Conservation (phyloP, 257 asterid species). For the Petunia axillaris region DNA sequence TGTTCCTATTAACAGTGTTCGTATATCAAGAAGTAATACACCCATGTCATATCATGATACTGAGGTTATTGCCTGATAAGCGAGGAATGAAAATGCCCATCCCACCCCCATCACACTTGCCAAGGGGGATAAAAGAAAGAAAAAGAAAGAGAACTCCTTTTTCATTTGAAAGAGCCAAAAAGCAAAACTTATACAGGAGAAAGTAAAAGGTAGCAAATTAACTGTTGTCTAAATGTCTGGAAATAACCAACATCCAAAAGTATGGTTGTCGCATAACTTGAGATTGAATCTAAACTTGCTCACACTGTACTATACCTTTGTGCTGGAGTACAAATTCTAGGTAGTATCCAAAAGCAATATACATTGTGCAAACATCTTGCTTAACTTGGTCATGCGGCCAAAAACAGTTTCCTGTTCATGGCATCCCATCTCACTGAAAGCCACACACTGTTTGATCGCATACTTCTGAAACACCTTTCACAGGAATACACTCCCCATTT, state of each 20-base stretch:
- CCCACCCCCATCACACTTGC: no score
- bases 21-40: conserved; percentile 10
- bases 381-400: not conserved
- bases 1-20: not conserved
- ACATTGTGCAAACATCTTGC: conserved; percentile 17
- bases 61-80: not conserved
- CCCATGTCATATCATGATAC: not conserved
- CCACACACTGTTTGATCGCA: conserved; percentile 11
- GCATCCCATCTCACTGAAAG: conserved; percentile 16
- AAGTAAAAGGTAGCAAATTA: conserved; percentile 19
- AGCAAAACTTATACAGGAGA: conserved; percentile 10
- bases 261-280: conserved; percentile 3
- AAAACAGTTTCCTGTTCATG: conserved; percentile 22
- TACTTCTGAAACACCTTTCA: not conserved
- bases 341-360: conserved; percentile 22
- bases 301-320: conserved; percentile 25
- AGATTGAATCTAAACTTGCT: not conserved
- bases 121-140: not conserved
- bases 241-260: conserved; percentile 27
- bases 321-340: conserved; percentile 19
- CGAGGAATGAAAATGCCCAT: not conserved
- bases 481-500: not conserved
- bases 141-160: not conserved
- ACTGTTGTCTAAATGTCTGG: conserved; percentile 19
- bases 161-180: conserved; percentile 12